phyloP scores from a whole-genome alignment of 148 eudicot genomes.

The Polygonum maritimum region DNA sequence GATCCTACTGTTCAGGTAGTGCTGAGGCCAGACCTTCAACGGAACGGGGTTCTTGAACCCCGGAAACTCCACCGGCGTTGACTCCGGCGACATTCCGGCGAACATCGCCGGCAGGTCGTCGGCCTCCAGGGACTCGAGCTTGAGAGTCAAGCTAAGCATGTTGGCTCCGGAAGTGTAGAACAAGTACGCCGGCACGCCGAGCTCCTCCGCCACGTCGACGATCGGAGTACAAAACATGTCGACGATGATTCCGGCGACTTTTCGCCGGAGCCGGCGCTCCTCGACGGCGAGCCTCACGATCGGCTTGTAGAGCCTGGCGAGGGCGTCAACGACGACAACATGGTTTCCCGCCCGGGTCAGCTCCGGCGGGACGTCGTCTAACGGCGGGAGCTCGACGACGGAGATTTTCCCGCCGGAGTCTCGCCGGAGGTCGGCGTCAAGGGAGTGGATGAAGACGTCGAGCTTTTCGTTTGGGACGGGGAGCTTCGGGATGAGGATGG shows the following conservation, averaged over 20 bases:
- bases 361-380: no score
- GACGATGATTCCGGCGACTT: slow-evolving; percentile 15
- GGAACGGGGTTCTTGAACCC: slow-evolving; percentile 25
- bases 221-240: slow-evolving; percentile 23
- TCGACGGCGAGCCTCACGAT: neutral
- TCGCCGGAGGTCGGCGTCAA: neutral
- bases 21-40: slow-evolving; percentile 14
- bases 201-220: slow-evolving; percentile 21
- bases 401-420: neutral
- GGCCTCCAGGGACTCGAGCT: neutral
- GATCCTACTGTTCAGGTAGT: no score
- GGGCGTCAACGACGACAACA: neutral
- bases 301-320: neutral
- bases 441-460: neutral
- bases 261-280: neutral
- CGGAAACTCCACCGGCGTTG: slow-evolving; percentile 13
- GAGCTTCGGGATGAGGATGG: slow-evolving; percentile 2
- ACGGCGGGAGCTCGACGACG: no score
- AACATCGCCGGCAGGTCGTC: neutral
- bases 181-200: slow-evolving; percentile 23
- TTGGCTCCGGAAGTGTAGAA: slow-evolving; percentile 21
- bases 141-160: neutral
- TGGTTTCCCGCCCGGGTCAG: no score
- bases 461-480: neutral
- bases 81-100: neutral